Evolutionary conservation across 2,329 filamentous ascomycete species (phyloP), one percentile per base, ranked within the genome.

Genomic region (Aspergillus hiratsukae): DNA sequence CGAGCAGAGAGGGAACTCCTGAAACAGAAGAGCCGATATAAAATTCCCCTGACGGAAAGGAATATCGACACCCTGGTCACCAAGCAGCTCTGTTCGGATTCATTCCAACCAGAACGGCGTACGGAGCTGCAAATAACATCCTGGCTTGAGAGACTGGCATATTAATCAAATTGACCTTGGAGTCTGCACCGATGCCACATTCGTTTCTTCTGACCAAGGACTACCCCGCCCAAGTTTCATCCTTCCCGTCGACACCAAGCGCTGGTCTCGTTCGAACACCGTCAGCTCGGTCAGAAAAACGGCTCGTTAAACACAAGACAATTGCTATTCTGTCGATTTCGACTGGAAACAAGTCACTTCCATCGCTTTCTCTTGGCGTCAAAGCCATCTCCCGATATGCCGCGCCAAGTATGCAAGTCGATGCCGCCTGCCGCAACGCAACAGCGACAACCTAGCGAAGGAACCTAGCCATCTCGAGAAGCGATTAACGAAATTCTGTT

Each of bases 141-240:
- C 85, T 81, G 89, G 89, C 74, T 92, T 88, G 79, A 82, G 81
- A 74, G 82, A 77, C 59, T 87, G 87, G 72, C 83, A 85, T 74
- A 87, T 90, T 86, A 87, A 52, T 46, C 43, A 46, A 14, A 27
- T 46, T 46, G 43, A 25, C 43, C 27, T 46, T 46, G n/a, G 41
- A 10, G n/a, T 41, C 9, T 37, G 35, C 4, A 9, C 8, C 41
- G 25, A 73, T 63, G 81, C 72, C 21, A 27, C 53, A 50, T 49
- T n/a, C 56, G 29, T 29, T 45, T 50, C 10, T 35, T 48, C 41
- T 48, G 37, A 55, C 48, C 31, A 40, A 8, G 46, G 40, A 43
- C 19, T 50, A 31, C 17, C 21, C 21, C 51, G 25, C 43, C 40
- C 19, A 46, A 4, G 25, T 52, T 29, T 23, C 25, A 4, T 52